phyloP scores from a whole-genome alignment of 495 filamentous ascomycete species.

The Penicillium paxilli region DNA sequence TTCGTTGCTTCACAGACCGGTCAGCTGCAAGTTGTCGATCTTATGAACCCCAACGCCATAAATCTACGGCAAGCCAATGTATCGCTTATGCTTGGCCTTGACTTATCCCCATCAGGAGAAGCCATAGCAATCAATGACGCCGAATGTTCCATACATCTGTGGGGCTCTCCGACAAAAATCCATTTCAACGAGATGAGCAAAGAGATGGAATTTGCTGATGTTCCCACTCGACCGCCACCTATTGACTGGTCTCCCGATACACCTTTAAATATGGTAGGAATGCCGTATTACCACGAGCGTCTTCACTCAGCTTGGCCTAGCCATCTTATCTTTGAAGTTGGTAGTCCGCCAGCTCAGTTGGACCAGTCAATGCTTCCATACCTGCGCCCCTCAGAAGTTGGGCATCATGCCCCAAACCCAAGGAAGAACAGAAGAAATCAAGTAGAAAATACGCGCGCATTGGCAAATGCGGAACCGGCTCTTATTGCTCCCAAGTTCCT shows the following conservation, averaged over 20 bases:
- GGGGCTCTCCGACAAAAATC: conserved; percentile 88
- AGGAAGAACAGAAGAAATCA: conserved; percentile 74
- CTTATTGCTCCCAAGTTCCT: conserved; percentile 80
- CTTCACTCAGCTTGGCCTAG: conserved; percentile 89
- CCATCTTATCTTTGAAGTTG: conserved; percentile 77
- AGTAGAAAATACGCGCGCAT: conserved; percentile 70
- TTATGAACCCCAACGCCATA: conserved; percentile 89
- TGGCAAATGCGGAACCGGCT: conserved; percentile 50
- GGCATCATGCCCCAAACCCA: conserved; percentile 76
- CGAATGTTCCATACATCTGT: conserved; percentile 78
- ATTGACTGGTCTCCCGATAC: conserved; percentile 75
- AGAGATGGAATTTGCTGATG: conserved; percentile 75
- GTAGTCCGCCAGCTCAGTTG: conserved; percentile 73
- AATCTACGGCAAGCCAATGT: conserved; percentile 87
- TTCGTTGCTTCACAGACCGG: conserved; percentile 88
- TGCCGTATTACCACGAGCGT: conserved; percentile 89
- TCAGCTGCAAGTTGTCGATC: conserved; percentile 89
- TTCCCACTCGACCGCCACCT: conserved; percentile 45
- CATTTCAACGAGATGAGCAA: conserved; percentile 84
- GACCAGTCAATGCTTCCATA: conserved; percentile 71
- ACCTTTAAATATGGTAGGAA: conserved; percentile 79
- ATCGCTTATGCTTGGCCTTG: conserved; percentile 70
- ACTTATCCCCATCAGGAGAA: conserved; percentile 88
- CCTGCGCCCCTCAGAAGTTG: conserved; percentile 67
- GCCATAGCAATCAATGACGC: conserved; percentile 80